phyloP scores from a whole-genome alignment of 805 yeast species.

The Saccharomycopsis sp. region DNA sequence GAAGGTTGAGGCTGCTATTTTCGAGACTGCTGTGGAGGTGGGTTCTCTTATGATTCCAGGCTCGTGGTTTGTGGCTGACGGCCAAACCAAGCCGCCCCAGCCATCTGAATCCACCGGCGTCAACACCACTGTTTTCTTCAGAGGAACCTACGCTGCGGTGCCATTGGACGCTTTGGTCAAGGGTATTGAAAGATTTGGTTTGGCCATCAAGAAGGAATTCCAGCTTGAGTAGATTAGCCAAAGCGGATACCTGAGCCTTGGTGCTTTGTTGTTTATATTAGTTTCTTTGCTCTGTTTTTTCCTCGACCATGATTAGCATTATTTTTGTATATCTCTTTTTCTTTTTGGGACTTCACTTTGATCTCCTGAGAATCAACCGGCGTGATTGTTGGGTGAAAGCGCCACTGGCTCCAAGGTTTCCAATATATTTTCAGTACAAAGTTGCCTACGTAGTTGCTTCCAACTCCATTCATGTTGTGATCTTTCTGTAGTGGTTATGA shows the following conservation, averaged over 20 bases:
- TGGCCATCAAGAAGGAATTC: constrained; percentile 52
- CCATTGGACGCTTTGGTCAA: constrained; percentile 53
- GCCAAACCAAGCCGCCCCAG: constrained; percentile 55
- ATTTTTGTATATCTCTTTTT: background rate
- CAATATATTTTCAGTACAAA: no score
- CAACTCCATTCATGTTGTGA: no score
- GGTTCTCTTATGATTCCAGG: constrained; percentile 79
- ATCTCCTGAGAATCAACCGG: background rate
- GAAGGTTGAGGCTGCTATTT: constrained; percentile 57
- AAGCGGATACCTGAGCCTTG: no score
- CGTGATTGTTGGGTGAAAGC: background rate
- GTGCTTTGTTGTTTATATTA: no score
- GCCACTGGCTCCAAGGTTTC: no score
- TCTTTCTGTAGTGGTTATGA: no score
- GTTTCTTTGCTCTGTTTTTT: no score
- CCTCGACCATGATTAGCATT: no score
- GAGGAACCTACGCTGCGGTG: constrained; percentile 88
- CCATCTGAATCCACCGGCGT: constrained; percentile 34
- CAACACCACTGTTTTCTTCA: constrained; percentile 54
- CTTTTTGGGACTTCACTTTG: background rate
- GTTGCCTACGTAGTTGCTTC: no score
- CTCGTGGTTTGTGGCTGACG: constrained; percentile 63
- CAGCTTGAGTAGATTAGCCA: background rate
- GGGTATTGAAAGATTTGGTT: constrained; percentile 65
- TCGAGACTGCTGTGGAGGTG: constrained; percentile 49